Base-by-base conservation (phyloP, 306 rosid species). In the Betula pendula region DNA sequence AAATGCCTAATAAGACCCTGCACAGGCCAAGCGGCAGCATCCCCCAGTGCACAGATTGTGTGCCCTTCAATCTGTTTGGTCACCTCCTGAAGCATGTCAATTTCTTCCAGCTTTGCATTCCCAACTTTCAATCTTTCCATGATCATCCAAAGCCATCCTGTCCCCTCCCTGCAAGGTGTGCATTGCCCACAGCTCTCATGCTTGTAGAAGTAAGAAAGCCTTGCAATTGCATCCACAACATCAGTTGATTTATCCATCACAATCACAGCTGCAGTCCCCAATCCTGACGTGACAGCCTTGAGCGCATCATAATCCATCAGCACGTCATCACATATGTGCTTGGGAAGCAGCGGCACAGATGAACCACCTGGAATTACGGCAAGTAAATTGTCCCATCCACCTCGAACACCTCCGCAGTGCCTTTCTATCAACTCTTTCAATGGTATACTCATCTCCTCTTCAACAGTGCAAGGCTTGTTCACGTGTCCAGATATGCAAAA, bases 1-100 rank as follows among this genome's bases (percentile, higher is more conserved):
- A 95, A 95, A 84, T 95, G 97, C 90, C 93, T 85, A 71, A 95
- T 95, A 79, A 95, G 97, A 77, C 99, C 99, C 85, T 95, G 99
- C 86, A 95, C 99, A 9, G 99, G 99, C 99, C 99, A 95, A 62
- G 99, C 99, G 72, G 99, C 99, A 83, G 99, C 99, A 79, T 92
- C 99, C 47, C 99, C 99, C 83, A 95, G 82, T 59, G 99, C 99
- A 71, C 97, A 92, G 71, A 96, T 96, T 50, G 98, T 96, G 89
- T 96, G 99, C 75, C 98, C 97, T 85, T 92, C 99, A 60, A 96
- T 96, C 90, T 96, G 97, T 86, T 92, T 96, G 78, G 97, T 92
- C 84, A 96, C 83, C 90, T 96, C 98, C 80, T 96, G 99, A 77
- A 96, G 97, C 99, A 96, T 92, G 84, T 96, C 98, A 38, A 96